A percentile compares a stretch with the other conserved stretches of the same genome.
Evolutionary conservation across 805 yeast genomes (phyloP).

Genomic region (Yarrowia sp.): DNA sequence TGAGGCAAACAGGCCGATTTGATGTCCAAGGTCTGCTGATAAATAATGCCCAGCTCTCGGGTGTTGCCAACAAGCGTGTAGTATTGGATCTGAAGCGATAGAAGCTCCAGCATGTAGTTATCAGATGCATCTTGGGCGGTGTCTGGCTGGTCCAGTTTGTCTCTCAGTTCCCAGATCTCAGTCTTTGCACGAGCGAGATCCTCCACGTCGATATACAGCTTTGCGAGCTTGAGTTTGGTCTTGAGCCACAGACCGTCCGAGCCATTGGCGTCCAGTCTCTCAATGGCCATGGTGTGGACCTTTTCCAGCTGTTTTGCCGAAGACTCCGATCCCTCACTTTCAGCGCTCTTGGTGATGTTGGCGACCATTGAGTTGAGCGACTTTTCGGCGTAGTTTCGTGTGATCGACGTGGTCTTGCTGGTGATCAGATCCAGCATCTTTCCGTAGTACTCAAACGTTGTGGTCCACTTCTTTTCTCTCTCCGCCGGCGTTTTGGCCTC

Average conservation of each 20-base stretch:
- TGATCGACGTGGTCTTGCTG: conserved; percentile 41
- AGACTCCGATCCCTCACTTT: conserved; percentile 37
- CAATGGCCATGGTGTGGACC: conserved; percentile 46
- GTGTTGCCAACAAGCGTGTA: conserved; percentile 53
- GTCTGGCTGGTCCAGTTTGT: conserved; percentile 27
- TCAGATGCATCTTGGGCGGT: conserved; percentile 42
- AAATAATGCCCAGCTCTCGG: conserved; percentile 56
- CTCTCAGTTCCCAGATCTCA: conserved; percentile 35
- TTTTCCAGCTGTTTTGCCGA: conserved; percentile 43
- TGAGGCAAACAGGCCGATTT: conserved; percentile 66
- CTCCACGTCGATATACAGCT: conserved; percentile 46
- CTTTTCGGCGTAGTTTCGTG: conserved; percentile 50
- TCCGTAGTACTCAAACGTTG: conserved; percentile 44
- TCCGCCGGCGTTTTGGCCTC: conserved; percentile 32
- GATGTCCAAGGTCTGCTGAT: conserved; percentile 57
- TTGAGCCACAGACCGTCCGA: conserved; percentile 49
- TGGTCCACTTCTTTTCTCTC: conserved; percentile 41
- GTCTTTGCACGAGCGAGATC: conserved; percentile 42
- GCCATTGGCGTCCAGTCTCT: conserved; percentile 44
- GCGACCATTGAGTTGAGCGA: conserved; percentile 49
- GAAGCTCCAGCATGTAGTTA: conserved; percentile 60
- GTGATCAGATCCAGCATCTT: conserved; percentile 42
- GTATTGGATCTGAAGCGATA: conserved; percentile 70
- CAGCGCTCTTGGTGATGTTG: conserved; percentile 43
- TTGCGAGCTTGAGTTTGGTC: conserved; percentile 49